Conservation (phyloP, 2,329 filamentous ascomycete species). For the Nigrospora osmanthi region DNA sequence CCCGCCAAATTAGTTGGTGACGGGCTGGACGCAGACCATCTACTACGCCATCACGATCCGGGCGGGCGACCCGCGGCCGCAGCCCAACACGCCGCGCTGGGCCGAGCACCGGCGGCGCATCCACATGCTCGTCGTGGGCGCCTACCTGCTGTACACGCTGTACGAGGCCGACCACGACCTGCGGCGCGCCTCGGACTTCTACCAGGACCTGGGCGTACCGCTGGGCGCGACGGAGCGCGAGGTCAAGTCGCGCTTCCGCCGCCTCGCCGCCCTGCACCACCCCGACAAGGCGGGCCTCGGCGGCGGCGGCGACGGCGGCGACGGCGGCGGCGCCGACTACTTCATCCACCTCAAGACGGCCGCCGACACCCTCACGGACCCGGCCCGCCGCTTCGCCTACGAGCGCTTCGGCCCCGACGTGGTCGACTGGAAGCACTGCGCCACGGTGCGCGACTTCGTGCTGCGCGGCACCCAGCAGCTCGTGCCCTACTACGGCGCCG, state of each 20-base stretch:
- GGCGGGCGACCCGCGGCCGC: conserved; percentile 76
- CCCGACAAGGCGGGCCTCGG: conserved; percentile 66
- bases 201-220: conserved; percentile 65
- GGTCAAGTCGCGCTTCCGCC: conserved; percentile 78
- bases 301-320: conserved; percentile 8
- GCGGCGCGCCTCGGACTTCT: conserved; percentile 65
- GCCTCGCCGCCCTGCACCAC: conserved; percentile 64
- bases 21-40: conserved; percentile 67
- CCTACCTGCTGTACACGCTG: conserved; percentile 85
- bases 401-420: conserved; percentile 78
- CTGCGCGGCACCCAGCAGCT: conserved; percentile 51
- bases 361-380: conserved; percentile 73
- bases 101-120: conserved; percentile 72
- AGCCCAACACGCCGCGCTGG: conserved; percentile 60
- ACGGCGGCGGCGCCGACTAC: no score
- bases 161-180: conserved; percentile 86
- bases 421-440: conserved; percentile 55
- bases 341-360: conserved; percentile 82
- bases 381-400: conserved; percentile 75
- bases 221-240: conserved; percentile 63
- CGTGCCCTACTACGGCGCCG: conserved; percentile 53
- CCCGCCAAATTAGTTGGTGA: no score
- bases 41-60: conserved; percentile 87
- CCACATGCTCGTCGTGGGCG: conserved; percentile 71
- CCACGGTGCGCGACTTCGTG: conserved; percentile 67